Conservation (phyloP, 2,329 filamentous ascomycete species). For the Pyrenochaeta sp. region DNA sequence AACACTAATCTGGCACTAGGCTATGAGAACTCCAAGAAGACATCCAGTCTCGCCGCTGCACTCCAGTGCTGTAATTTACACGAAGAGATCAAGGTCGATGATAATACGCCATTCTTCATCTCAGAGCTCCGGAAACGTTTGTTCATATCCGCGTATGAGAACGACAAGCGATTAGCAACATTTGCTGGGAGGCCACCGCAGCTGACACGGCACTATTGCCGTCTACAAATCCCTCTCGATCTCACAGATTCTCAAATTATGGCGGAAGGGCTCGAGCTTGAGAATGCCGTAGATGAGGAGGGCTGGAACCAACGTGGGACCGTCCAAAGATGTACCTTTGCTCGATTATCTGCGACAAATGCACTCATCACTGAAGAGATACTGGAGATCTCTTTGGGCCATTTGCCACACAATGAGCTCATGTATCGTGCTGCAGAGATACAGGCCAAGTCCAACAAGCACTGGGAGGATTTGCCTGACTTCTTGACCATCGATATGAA, state of each 20-base stretch:
- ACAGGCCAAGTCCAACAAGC: slow-evolving; percentile 21
- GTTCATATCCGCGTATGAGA: slow-evolving; percentile 41
- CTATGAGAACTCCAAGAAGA: slow-evolving; percentile 43
- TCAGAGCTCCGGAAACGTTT: slow-evolving; percentile 43
- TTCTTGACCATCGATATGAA: slow-evolving; percentile 34
- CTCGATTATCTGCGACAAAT: slow-evolving; percentile 57
- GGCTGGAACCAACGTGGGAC: slow-evolving; percentile 62
- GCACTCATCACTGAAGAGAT: slow-evolving; percentile 64
- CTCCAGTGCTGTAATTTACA: slow-evolving; percentile 48
- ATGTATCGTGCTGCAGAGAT: slow-evolving; percentile 46
- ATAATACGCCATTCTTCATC: slow-evolving; percentile 46
- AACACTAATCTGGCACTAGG: slow-evolving; percentile 16
- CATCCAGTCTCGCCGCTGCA: slow-evolving; percentile 36
- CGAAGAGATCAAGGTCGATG: slow-evolving; percentile 41
- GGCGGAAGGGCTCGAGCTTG: slow-evolving; percentile 52
- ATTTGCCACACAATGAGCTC: slow-evolving; percentile 44
- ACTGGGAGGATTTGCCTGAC: slow-evolving; percentile 33
- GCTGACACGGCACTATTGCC: slow-evolving; percentile 61
- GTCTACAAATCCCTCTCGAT: slow-evolving; percentile 63
- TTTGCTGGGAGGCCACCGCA: slow-evolving; percentile 65
- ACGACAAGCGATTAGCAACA: slow-evolving; percentile 60
- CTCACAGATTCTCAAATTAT: slow-evolving; percentile 60
- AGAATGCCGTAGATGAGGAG: slow-evolving; percentile 53
- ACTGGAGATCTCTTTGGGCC: slow-evolving; percentile 62
- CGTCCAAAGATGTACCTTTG: slow-evolving; percentile 55